Base-by-base conservation (phyloP, 2,329 filamentous ascomycete genomes). In the Cladophialophora immunda region DNA sequence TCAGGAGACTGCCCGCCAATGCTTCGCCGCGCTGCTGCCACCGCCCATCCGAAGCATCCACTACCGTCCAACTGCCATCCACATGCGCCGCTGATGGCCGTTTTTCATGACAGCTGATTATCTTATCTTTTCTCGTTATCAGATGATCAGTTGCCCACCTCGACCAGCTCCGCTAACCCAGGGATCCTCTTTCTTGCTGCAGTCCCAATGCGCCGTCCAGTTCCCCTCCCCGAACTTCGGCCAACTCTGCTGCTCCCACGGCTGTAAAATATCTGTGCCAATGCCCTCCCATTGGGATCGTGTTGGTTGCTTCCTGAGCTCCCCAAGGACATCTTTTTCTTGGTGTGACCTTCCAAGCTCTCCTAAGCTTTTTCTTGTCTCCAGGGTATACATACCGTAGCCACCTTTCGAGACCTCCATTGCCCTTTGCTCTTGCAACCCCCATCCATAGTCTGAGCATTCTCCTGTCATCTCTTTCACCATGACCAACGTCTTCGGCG, bases 401-500 rank as follows among this genome's bases (percentile, higher is more conserved):
- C 13, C n/a, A n/a, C 38, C 38, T 11, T 41, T n/a, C 8, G 38
- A 41, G 38, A 5, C 11, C 30, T 36, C 3, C 27, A 27, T 38
- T 25, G 15, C 15, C 7, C 58, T 54, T 32, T 19, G 22, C 17
- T n/a, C n/a, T n/a, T n/a, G n/a, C n/a, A n/a, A n/a, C n/a, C n/a
- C n/a, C n/a, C n/a, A n/a, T n/a, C n/a, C n/a, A n/a, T n/a, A n/a
- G n/a, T n/a, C n/a, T n/a, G n/a, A n/a, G n/a, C n/a, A n/a, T n/a
- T 17, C 41, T 13, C 25, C 25, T 38, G 29, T 52, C 30, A 2
- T 50, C 22, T 62, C 15, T 34, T 8, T 29, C 72, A 89, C 86
- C 81, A 89, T 89, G 76, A 84, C 85, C 69, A 87, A 90, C 76
- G 88, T 93, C 64, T 93, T 93, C 78, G 86, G 90, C 68, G 87